Percentiles rank a stretch among this genome's conserved stretches.
These are phyloP conservation scores for Dioscorea zingiberensis DNA, from an alignment of 106 monocot species.

Conservation along the genomic window DNA sequence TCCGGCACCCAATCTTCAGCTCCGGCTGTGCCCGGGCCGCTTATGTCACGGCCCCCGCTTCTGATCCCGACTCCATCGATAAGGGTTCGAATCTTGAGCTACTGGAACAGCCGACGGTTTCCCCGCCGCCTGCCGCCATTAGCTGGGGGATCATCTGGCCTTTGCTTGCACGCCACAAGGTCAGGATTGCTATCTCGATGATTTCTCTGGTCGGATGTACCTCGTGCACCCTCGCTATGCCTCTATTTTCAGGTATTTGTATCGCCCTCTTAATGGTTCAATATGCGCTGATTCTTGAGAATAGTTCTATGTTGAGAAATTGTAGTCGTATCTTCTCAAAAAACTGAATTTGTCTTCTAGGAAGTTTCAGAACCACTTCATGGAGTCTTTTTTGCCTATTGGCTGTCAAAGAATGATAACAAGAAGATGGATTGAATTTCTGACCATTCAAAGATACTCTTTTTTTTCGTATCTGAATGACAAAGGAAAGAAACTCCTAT, in stretches of 20 bases:
- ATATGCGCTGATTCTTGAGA: neutral
- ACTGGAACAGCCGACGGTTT: neutral
- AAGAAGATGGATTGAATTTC: neutral
- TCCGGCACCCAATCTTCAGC: neutral
- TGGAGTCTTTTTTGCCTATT: no score
- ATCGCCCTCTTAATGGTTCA: neutral
- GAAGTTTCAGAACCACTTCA: no score
- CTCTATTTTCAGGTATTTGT: constrained; percentile 71
- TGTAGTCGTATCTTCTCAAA: neutral
- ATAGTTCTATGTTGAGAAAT: neutral
- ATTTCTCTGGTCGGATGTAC: constrained; percentile 65
- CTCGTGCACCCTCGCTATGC: constrained; percentile 86
- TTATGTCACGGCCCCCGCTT: constrained; percentile 89
- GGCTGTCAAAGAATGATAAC: neutral
- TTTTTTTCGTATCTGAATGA: neutral
- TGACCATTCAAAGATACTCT: neutral
- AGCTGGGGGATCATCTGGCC: constrained; percentile 65
- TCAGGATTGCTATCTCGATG: constrained; percentile 57
- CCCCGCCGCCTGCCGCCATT: constrained; percentile 16
- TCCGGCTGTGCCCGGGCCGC: constrained; percentile 19
- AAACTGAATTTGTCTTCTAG: neutral
- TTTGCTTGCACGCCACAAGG: constrained; percentile 52
- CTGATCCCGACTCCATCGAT: constrained; percentile 39
- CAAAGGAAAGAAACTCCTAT: neutral
- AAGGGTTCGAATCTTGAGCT: constrained; percentile 4